Conservation (phyloP, 345 rosid genomes). For the Trapa incisa region DNA sequence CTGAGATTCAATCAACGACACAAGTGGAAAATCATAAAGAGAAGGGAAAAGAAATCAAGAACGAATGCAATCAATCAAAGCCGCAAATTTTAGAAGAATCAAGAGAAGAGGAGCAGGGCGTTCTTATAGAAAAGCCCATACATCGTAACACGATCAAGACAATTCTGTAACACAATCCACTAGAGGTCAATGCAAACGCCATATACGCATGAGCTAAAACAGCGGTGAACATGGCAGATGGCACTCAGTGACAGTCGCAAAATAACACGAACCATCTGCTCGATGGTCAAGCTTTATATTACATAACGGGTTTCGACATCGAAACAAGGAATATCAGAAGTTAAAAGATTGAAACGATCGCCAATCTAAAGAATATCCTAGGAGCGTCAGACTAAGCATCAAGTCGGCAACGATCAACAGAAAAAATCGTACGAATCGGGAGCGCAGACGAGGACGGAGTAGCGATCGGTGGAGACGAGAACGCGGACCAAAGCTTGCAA, state of each 20-base stretch:
- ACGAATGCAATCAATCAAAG: background rate
- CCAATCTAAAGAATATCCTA: background rate
- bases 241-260: background rate
- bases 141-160: background rate
- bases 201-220: background rate
- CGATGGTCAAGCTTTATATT: background rate
- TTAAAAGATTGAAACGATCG: background rate
- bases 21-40: too few relatives aligned
- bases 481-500: conserved; percentile 51
- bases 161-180: background rate
- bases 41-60: too few relatives aligned
- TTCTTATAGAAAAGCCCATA: background rate
- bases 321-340: background rate
- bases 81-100: background rate
- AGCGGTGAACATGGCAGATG: background rate
- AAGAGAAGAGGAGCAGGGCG: background rate
- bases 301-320: background rate
- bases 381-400: background rate
- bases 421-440: conserved; percentile 58
- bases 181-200: background rate
- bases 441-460: conserved; percentile 66
- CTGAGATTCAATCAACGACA: too few relatives aligned
- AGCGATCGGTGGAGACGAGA: conserved; percentile 55
- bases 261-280: background rate
- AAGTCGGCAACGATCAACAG: background rate